Evolutionary conservation across 2,329 filamentous ascomycete genomes (phyloP).

Genomic region (Rhexocercosporidium sp.): DNA sequence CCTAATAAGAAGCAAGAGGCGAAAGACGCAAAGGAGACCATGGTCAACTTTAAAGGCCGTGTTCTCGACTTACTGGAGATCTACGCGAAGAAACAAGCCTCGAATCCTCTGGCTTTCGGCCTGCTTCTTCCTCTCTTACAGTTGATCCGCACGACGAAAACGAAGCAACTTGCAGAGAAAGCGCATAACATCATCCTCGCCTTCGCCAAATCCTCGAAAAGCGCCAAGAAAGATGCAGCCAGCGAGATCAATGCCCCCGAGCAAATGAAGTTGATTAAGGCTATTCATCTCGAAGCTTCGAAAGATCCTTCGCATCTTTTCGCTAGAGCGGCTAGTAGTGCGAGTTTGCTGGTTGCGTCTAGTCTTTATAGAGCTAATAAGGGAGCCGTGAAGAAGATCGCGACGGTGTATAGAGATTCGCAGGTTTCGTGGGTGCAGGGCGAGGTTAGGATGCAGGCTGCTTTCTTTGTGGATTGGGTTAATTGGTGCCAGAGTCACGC

Average conservation of each 20-base stretch:
- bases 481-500: constrained; percentile 69
- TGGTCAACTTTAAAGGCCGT: constrained; percentile 94
- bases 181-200: constrained; percentile 73
- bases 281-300: constrained; percentile 71
- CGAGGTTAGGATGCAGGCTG: constrained; percentile 63
- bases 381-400: constrained; percentile 58
- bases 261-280: constrained; percentile 58
- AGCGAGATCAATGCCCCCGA: constrained; percentile 49
- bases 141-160: constrained; percentile 76
- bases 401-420: constrained; percentile 67
- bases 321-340: constrained; percentile 74
- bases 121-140: constrained; percentile 78
- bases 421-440: constrained; percentile 64
- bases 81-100: constrained; percentile 80
- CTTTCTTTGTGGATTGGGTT: constrained; percentile 74
- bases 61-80: constrained; percentile 87
- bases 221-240: constrained; percentile 50
- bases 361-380: constrained; percentile 62
- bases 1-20: constrained; percentile 79
- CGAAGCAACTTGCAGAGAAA: constrained; percentile 76
- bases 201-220: constrained; percentile 72
- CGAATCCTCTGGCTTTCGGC: constrained; percentile 68
- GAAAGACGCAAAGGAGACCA: constrained; percentile 84
- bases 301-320: constrained; percentile 71
- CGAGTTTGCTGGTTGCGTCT: constrained; percentile 70